phyloP scores from a whole-genome alignment of 495 filamentous ascomycete genomes.

The Lasiosphaeria ovina region DNA sequence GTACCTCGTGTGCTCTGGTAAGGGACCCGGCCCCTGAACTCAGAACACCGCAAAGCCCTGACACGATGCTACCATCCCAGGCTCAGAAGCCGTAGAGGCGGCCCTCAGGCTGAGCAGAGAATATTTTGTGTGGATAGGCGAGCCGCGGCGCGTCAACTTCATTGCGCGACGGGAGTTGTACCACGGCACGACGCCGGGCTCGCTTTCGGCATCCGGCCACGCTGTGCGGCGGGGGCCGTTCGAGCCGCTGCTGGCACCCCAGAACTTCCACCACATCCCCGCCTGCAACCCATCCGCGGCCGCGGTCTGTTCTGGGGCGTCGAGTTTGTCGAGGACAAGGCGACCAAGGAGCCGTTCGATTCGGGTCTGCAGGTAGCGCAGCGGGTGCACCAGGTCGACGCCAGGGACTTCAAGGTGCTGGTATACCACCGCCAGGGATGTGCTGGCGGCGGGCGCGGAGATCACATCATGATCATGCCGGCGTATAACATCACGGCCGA shows the following conservation, averaged over 20 bases:
- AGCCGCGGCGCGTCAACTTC: constrained; percentile 44
- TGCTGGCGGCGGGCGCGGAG: constrained; percentile 61
- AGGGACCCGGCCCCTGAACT: constrained; percentile 5
- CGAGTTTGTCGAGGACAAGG: constrained; percentile 54
- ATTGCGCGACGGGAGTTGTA: constrained; percentile 66
- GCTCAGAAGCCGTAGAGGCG: constrained; percentile 70
- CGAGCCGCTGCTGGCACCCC: constrained; percentile 50
- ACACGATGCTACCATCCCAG: constrained; percentile 29
- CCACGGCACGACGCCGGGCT: constrained; percentile 67
- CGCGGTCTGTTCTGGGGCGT: constrained; percentile 62
- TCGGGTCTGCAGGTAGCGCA: constrained; percentile 36
- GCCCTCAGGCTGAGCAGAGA: constrained; percentile 66
- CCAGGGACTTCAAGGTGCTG: constrained; percentile 54
- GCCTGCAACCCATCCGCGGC: constrained; percentile 60
- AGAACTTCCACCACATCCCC: constrained; percentile 59
- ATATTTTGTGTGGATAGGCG: constrained; percentile 52
- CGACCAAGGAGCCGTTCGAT: constrained; percentile 51
- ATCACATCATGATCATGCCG: constrained; percentile 66
- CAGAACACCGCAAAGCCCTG: neutral
- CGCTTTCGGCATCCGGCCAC: constrained; percentile 59
- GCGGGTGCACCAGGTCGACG: constrained; percentile 50
- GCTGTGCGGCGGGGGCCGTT: constrained; percentile 55
- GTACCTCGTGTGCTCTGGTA: constrained; percentile 55
- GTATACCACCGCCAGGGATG: constrained; percentile 68
- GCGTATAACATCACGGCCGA: constrained; percentile 21